Conservation (phyloP, 371 early-diverging fungal genomes). For the Funneliformis caledonium region DNA sequence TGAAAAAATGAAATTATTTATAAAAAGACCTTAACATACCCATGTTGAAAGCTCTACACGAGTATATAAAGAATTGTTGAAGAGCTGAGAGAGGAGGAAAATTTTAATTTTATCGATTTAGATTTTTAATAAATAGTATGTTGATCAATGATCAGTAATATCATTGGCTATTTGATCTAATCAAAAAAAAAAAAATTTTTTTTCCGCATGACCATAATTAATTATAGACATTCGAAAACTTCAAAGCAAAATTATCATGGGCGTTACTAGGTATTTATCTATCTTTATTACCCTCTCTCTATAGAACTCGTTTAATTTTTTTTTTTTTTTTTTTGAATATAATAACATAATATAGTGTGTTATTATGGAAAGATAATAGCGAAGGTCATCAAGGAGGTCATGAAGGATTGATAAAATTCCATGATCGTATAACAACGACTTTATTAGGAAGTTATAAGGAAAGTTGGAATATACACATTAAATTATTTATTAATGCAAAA, state of each 20-base stretch:
- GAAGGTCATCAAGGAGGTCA: neutral
- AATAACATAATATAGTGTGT: neutral
- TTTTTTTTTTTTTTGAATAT: neutral
- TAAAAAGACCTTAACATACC: neutral
- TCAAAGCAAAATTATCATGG: neutral
- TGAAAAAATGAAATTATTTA: no score
- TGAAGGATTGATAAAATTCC: neutral
- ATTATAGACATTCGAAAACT: neutral
- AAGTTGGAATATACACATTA: neutral
- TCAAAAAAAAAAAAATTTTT: neutral
- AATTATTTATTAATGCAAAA: neutral
- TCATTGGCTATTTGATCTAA: neutral
- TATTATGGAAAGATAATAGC: neutral
- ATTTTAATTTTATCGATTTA: neutral
- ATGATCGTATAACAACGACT: neutral
- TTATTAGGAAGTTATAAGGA: neutral
- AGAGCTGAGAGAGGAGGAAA: neutral
- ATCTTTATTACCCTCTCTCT: neutral
- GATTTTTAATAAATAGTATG: neutral
- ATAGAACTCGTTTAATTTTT: neutral
- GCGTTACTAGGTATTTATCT: neutral
- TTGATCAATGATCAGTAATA: neutral
- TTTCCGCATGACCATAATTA: neutral
- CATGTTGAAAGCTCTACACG: constrained; percentile 8
- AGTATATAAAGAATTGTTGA: neutral